A percentile compares a stretch with the other conserved stretches of the same genome.
Conservation (phyloP, 2,329 filamentous ascomycete species). For the Alternaria hordeiaustralica region DNA sequence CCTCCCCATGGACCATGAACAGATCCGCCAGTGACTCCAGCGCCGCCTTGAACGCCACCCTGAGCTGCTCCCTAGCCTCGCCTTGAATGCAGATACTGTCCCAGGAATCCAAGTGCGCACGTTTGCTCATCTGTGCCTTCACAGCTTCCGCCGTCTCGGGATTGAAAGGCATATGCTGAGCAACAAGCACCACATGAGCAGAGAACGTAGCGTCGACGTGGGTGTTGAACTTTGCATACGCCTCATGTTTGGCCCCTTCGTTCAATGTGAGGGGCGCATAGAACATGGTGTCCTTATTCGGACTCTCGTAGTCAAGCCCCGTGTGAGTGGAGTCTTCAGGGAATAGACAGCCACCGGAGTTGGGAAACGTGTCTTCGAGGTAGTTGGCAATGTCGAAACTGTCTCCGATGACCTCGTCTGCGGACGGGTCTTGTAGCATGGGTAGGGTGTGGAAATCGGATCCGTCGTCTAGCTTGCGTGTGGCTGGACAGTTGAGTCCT, state of each 20-base stretch:
- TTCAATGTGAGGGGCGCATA: constrained; percentile 33
- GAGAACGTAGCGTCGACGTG: constrained; percentile 63
- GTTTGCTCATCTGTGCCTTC: constrained; percentile 58
- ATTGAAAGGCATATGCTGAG: constrained; percentile 58
- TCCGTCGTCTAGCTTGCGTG: constrained; percentile 64
- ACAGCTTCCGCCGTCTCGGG: constrained; percentile 54
- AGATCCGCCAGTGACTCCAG: constrained; percentile 54
- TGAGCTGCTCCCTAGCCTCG: constrained; percentile 51
- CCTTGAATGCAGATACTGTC: constrained; percentile 49
- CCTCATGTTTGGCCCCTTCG: constrained; percentile 44
- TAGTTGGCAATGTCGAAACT: constrained; percentile 71
- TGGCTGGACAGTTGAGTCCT: constrained; percentile 55
- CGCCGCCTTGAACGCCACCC: constrained; percentile 50
- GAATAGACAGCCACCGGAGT: constrained; percentile 58
- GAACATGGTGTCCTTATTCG: constrained; percentile 29
- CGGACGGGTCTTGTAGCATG: constrained; percentile 58
- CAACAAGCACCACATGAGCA: constrained; percentile 52
- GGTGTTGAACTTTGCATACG: constrained; percentile 57
- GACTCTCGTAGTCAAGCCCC: constrained; percentile 40
- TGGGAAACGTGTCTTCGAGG: constrained; percentile 61
- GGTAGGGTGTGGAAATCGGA: constrained; percentile 67
- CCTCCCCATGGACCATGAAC: constrained; percentile 49
- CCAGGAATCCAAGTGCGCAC: constrained; percentile 55
- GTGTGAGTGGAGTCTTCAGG: constrained; percentile 36
- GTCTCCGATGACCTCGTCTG: constrained; percentile 60